Evolutionary conservation across 345 rosid genomes (phyloP).

Genomic region (Reutealis trisperma): DNA sequence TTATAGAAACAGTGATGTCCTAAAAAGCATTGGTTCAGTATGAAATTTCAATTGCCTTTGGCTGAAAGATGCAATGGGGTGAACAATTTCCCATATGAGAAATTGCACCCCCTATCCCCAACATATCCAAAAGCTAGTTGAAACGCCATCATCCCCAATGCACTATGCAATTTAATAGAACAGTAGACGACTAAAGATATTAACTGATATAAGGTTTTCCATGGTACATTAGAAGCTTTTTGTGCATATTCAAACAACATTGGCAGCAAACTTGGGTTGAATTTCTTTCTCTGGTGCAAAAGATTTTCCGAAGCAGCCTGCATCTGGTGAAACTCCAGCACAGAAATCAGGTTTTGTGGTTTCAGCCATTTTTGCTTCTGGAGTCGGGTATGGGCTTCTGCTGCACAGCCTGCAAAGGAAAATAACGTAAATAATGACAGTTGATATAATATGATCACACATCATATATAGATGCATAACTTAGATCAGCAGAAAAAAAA

Average conservation of each 20-base stretch:
- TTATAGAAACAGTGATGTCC: background rate
- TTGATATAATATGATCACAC: background rate
- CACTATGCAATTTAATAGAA: background rate
- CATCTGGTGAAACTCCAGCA: conserved; percentile 32
- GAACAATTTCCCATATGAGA: conserved; percentile 11
- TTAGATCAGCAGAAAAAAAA: background rate
- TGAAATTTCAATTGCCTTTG: conserved; percentile 21
- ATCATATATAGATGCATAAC: background rate
- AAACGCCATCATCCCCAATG: conserved; percentile 9
- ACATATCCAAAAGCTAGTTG: conserved; percentile 7
- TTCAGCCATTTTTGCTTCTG: conserved; percentile 38
- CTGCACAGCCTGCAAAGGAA: conserved; percentile 59
- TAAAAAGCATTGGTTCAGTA: background rate
- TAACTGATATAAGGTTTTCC: background rate
- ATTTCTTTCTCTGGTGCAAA: conserved; percentile 29
- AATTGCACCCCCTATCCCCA: conserved; percentile 9
- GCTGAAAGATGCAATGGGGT: background rate
- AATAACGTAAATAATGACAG: background rate
- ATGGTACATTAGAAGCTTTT: conserved; percentile 7
- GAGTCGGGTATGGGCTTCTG: conserved; percentile 67
- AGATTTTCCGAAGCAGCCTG: conserved; percentile 38
- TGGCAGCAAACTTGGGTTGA: conserved; percentile 29
- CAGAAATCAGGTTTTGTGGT: conserved; percentile 31
- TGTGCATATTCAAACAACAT: conserved; percentile 29
- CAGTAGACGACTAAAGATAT: background rate